These are phyloP conservation scores for Phoma sp. DNA, from an alignment of 2,329 filamentous ascomycete species.

Conservation along the genomic window DNA sequence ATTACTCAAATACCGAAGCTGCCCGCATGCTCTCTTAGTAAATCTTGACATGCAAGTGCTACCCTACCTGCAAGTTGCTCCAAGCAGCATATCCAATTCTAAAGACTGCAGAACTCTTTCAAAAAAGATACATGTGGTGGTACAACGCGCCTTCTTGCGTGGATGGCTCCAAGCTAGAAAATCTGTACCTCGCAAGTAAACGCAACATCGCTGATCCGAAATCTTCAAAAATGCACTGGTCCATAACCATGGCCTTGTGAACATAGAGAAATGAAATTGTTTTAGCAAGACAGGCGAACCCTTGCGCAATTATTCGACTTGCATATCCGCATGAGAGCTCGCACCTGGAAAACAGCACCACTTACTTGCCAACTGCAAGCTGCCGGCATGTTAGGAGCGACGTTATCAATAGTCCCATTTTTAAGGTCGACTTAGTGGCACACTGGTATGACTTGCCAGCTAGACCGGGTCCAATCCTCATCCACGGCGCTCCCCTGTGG, in stretches of 20 bases:
- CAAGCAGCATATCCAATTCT: too few species aligned
- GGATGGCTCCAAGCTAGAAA: too few species aligned
- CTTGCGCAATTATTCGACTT: background rate
- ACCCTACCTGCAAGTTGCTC: background rate
- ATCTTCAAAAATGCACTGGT: too few species aligned
- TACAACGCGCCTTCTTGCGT: too few species aligned
- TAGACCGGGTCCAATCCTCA: background rate
- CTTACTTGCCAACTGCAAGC: background rate
- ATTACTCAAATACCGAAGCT: background rate
- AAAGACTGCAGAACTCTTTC: too few species aligned
- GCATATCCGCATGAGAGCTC: background rate
- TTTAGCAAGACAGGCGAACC: too few species aligned
- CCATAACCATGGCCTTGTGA: too few species aligned
- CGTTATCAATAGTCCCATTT: background rate
- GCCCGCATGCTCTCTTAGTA: background rate
- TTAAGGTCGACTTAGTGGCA: background rate
- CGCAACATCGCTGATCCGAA: too few species aligned
- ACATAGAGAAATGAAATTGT: background rate
- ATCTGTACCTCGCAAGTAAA: too few species aligned
- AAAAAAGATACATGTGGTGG: too few species aligned
- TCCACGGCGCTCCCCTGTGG: background rate
- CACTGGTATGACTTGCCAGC: background rate
- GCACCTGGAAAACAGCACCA: background rate
- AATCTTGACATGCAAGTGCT: background rate
- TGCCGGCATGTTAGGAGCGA: background rate